A percentile compares a stretch with the other conserved stretches of the same genome.
phyloP scores from a whole-genome alignment of 2,329 filamentous ascomycete species.

The Fusarium sp. region DNA sequence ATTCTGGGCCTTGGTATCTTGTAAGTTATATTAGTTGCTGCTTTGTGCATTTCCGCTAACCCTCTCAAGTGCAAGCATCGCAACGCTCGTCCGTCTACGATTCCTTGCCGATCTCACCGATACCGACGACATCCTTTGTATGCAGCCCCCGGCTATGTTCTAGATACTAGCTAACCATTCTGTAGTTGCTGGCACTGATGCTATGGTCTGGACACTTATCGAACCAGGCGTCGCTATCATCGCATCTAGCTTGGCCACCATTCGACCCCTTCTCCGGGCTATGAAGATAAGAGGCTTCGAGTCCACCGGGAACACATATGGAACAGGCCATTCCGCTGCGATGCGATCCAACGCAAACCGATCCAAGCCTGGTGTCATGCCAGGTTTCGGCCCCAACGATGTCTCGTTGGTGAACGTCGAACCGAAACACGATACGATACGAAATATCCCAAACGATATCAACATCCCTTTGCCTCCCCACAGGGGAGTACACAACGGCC shows the following conservation, averaged over 20 bases:
- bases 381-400: slow-evolving; percentile 51
- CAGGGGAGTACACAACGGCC: slow-evolving; percentile 29
- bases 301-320: slow-evolving; percentile 53
- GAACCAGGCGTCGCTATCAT: slow-evolving; percentile 68
- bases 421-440: slow-evolving; percentile 21
- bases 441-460: slow-evolving; percentile 13
- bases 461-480: slow-evolving; percentile 37
- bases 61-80: slow-evolving; percentile 60
- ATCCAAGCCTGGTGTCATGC: slow-evolving; percentile 30
- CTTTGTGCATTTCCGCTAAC: slow-evolving; percentile 20
- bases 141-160: background rate
- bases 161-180: slow-evolving; percentile 24
- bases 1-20: slow-evolving; percentile 65
- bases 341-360: slow-evolving; percentile 41
- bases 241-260: slow-evolving; percentile 66
- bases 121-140: slow-evolving; percentile 62
- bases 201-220: slow-evolving; percentile 69
- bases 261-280: slow-evolving; percentile 65
- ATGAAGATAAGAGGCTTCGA: slow-evolving; percentile 61
- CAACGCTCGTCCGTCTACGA: slow-evolving; percentile 64
- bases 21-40: slow-evolving; percentile 44
- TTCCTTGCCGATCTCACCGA: slow-evolving; percentile 60
- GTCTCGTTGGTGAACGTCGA: slow-evolving; percentile 50
- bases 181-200: slow-evolving; percentile 61
- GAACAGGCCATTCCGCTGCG: slow-evolving; percentile 43